Base-by-base conservation (phyloP, 345 rosid genomes). In the Streptanthus diversifolius region DNA sequence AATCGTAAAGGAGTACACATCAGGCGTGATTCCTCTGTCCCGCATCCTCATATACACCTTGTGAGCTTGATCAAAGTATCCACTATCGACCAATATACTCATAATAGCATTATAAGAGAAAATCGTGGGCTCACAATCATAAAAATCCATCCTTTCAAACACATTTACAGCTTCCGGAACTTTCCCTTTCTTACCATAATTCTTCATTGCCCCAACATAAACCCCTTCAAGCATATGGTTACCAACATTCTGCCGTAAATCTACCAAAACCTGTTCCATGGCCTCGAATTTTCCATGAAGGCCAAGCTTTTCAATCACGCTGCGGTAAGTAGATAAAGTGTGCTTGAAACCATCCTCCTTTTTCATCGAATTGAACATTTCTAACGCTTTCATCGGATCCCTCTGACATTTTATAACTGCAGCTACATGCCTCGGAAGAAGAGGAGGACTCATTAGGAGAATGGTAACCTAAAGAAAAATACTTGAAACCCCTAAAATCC, bases 81-180 rank as follows among this genome's bases (percentile, higher is more conserved):
- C 82, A 68, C 73, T 59, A 68, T 87, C 96, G 9, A 93, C 90
- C 83, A 91, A 78, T 49, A 93, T 51, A 87, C 90, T 88, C 97
- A 91, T 93, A 55, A 91, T 86, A 4, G 91, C 79, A 55, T 90
- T 91, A 51, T 87, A 83, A 29, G 99, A 89, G 68, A 82, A 78
- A 60, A 91, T 88, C 0, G 95, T 85, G 0, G 89, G 91, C 78
- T 79, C 83, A 15, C 95, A 91, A 54, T 77, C 77, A 32, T 89
- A 90, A 74, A 95, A 91, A 52, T 90, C 97, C 97, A 90, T 88
- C 77, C 97, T 93, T 81, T 91, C 93, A 80, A 95, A 95, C 66
- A 88, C 85, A 70, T 89, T 79, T 5, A 89, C 88, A 35, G 96
- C 96, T 71, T 88, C 92, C 70, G 87, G 96, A 80, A 89, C 81